Conservation (phyloP, 129 eudicot species). For the Helichrysum umbraculigerum region DNA sequence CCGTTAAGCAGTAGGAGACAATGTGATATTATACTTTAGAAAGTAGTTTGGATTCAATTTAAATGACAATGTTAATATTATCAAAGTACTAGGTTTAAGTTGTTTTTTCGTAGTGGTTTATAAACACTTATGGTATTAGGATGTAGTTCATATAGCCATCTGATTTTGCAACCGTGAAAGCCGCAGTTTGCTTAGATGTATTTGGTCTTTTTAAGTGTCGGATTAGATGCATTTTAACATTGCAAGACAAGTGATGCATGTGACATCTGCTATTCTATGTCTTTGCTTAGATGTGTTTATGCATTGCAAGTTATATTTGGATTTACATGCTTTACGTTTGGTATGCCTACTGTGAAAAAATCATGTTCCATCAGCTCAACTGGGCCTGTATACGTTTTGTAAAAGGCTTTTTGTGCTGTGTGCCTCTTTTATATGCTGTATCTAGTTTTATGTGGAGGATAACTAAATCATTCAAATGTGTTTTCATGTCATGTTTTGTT, state of each 20-base stretch:
- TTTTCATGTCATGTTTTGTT: neutral
- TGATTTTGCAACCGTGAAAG: neutral
- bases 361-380: too few species aligned
- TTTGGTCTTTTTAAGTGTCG: too few species aligned
- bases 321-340: too few species aligned
- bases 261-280: too few species aligned
- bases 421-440: neutral
- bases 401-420: neutral
- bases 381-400: neutral
- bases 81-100: neutral
- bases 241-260: too few species aligned
- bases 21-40: too few species aligned
- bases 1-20: neutral
- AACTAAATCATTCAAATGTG: neutral
- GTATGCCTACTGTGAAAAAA: too few species aligned
- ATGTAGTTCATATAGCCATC: neutral
- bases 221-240: too few species aligned
- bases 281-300: neutral
- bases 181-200: neutral
- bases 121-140: neutral
- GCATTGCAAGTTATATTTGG: too few species aligned
- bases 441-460: neutral
- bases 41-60: neutral
- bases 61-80: neutral
- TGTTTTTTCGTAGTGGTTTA: neutral